These are phyloP conservation scores for Aplosporella prunicola DNA, from an alignment of 2,329 filamentous ascomycete genomes.

Conservation along the genomic window DNA sequence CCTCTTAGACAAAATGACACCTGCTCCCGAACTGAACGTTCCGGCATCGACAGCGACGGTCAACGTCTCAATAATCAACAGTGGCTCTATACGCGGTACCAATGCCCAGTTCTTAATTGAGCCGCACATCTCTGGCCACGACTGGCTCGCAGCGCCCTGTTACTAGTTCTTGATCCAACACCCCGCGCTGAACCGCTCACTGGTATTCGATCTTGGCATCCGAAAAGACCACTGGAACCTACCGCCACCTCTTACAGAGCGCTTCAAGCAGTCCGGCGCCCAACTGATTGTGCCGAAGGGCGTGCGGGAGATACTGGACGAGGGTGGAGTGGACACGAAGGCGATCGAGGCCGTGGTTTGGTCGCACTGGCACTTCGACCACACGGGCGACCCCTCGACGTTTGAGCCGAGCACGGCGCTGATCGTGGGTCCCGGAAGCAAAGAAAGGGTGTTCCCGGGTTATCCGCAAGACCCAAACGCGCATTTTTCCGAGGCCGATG, in stretches of 20 bases:
- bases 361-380: slow-evolving; percentile 44
- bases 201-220: slow-evolving; percentile 41
- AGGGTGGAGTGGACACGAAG: slow-evolving; percentile 22
- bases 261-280: slow-evolving; percentile 24
- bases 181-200: slow-evolving; percentile 27
- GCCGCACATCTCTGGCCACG: too few relatives aligned
- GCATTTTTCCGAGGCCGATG: slow-evolving; percentile 18
- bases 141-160: too few relatives aligned
- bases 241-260: background rate
- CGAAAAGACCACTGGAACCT: slow-evolving; percentile 38
- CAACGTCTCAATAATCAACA: too few relatives aligned
- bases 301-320: slow-evolving; percentile 30
- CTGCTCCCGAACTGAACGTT: too few relatives aligned
- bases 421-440: slow-evolving; percentile 46
- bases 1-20: too few relatives aligned
- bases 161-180: slow-evolving; percentile 43
- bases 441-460: slow-evolving; percentile 36
- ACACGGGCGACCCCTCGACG: slow-evolving; percentile 40
- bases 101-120: too few relatives aligned
- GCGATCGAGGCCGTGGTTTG: slow-evolving; percentile 31
- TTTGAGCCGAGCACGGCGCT: slow-evolving; percentile 41
- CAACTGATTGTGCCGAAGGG: slow-evolving; percentile 34
- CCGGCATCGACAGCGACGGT: too few relatives aligned
- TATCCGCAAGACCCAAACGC: slow-evolving; percentile 30
- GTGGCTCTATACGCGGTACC: too few relatives aligned